A percentile compares a stretch with the other conserved stretches of the same genome.
phyloP scores from a whole-genome alignment of 75 land plant species.

The Selaginella moellendorffii region DNA sequence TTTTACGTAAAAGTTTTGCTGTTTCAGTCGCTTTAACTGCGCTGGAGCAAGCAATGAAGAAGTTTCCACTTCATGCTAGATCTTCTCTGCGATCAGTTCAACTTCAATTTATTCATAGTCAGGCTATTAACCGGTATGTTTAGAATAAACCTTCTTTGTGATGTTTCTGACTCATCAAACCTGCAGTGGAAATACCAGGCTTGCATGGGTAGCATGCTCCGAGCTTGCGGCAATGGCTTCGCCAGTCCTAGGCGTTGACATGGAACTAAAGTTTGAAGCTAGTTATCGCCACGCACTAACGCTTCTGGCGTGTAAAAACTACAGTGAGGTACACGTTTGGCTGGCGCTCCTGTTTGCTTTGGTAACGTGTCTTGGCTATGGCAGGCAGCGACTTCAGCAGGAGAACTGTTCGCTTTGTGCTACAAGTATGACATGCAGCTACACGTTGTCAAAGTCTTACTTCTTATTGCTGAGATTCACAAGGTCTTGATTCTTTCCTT shows the following conservation, averaged over 20 bases:
- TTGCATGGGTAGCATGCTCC: constrained; percentile 60
- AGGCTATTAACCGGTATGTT: constrained; percentile 59
- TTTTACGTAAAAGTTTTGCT: not conserved
- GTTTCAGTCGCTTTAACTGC: constrained; percentile 76
- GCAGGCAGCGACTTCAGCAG: constrained; percentile 71
- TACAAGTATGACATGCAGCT: constrained; percentile 79
- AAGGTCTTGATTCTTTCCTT: constrained; percentile 51
- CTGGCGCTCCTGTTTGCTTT: not conserved
- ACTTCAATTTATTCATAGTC: constrained; percentile 76
- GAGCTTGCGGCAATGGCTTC: constrained; percentile 64
- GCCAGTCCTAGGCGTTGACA: constrained; percentile 64
- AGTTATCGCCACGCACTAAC: constrained; percentile 66
- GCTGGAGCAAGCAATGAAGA: constrained; percentile 54
- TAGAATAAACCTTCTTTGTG: not conserved
- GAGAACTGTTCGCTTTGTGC: constrained; percentile 65
- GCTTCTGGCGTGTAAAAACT: constrained; percentile 78
- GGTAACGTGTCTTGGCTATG: not conserved
- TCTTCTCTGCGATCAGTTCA: constrained; percentile 47
- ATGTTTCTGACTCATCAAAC: constrained; percentile 4
- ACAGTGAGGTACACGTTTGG: constrained; percentile 36
- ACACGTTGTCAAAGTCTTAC: constrained; percentile 51
- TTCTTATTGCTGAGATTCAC: constrained; percentile 84
- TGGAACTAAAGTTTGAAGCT: constrained; percentile 76
- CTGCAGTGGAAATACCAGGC: constrained; percentile 55
- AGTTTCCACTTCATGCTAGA: constrained; percentile 43